Evolutionary conservation across 805 yeast genomes (phyloP).

Genomic region (Candida insectorum): DNA sequence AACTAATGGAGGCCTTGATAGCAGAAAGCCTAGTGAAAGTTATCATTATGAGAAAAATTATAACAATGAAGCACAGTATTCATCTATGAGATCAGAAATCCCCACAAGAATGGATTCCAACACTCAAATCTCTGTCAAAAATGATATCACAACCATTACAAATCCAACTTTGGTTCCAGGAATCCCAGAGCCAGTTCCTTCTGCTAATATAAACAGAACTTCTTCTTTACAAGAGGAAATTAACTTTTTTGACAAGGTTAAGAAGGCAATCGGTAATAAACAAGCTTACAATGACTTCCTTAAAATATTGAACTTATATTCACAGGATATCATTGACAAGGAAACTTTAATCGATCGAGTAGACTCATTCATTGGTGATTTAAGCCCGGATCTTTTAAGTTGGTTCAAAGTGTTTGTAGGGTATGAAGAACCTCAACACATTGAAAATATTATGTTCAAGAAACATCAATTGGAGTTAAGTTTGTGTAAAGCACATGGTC

Average conservation of each 20-base stretch:
- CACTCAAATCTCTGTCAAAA: conserved; percentile 9
- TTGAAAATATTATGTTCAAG: conserved; percentile 83
- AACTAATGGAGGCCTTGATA: not conserved
- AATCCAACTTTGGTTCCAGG: conserved; percentile 78
- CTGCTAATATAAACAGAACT: conserved; percentile 39
- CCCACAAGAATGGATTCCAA: conserved; percentile 18
- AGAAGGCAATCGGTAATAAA: conserved; percentile 82
- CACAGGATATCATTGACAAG: conserved; percentile 87
- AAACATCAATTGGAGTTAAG: conserved; percentile 89
- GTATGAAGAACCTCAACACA: conserved; percentile 80
- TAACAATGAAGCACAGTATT: conserved; percentile 42
- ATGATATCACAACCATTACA: conserved; percentile 29
- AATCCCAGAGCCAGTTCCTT: conserved; percentile 76
- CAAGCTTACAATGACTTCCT: conserved; percentile 90
- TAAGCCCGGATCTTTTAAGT: conserved; percentile 69
- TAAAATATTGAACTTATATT: conserved; percentile 79
- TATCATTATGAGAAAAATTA: conserved; percentile 29
- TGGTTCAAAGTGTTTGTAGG: conserved; percentile 96
- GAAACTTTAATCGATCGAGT: conserved; percentile 77
- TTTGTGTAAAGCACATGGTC: conserved; percentile 91
- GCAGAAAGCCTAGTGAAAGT: conserved; percentile 19
- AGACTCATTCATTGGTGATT: conserved; percentile 77
- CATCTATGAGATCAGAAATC: conserved; percentile 41
- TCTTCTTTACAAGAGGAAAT: conserved; percentile 80
- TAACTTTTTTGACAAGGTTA: conserved; percentile 86